Conservation (phyloP, 139 green algal genomes). For the Coccomyxa sp. region DNA sequence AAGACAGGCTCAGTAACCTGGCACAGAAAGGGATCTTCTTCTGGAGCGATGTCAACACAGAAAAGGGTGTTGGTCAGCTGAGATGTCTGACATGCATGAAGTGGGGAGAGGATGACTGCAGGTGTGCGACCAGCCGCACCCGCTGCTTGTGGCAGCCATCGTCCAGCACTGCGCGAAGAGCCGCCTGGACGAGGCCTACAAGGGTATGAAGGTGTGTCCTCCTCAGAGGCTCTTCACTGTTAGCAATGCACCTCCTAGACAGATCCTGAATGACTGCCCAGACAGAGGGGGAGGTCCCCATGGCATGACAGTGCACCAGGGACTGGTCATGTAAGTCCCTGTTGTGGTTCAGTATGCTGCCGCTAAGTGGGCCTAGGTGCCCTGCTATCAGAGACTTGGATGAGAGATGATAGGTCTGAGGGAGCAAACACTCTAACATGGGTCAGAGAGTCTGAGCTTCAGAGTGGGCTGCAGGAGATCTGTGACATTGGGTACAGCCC, state of each 20-base stretch:
- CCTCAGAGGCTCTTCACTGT: background rate
- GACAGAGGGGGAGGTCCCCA: background rate
- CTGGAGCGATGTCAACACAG: background rate
- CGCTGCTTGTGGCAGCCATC: slow-evolving; percentile 73
- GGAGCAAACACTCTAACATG: background rate
- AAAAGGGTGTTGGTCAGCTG: background rate
- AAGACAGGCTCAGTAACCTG: background rate
- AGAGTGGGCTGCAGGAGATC: slow-evolving; percentile 45
- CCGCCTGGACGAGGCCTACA: slow-evolving; percentile 80
- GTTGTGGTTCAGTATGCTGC: no score
- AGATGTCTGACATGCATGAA: background rate
- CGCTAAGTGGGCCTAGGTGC: no score
- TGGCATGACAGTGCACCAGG: background rate
- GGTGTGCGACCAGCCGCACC: slow-evolving; percentile 98
- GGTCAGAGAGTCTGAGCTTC: background rate
- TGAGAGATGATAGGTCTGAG: background rate
- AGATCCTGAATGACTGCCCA: background rate
- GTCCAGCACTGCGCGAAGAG: slow-evolving; percentile 63
- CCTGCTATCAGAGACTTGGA: no score
- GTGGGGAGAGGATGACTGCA: background rate
- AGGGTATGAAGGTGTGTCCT: slow-evolving; percentile 58
- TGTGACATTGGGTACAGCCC: slow-evolving; percentile 86
- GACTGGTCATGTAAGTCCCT: no score
- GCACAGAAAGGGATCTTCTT: background rate
- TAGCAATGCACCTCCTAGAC: background rate